These are phyloP conservation scores for Sechiopsis laciniata DNA, from an alignment of 306 rosid genomes.

Conservation along the genomic window DNA sequence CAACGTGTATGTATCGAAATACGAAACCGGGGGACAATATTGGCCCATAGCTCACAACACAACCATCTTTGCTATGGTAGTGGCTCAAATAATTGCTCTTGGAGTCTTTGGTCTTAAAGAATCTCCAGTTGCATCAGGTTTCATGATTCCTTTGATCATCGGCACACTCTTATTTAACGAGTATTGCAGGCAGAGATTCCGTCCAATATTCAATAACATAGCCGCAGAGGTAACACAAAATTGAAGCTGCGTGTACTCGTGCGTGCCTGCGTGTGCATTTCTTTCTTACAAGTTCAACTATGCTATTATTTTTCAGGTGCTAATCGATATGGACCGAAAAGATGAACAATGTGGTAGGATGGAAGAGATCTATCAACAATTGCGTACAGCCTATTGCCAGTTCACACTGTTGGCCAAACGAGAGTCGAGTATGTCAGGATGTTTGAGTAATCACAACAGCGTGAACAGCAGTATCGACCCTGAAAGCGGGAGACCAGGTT, in stretches of 20 bases:
- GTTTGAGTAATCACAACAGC: constrained; percentile 27
- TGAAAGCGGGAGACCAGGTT: constrained; percentile 46
- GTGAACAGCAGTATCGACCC: constrained; percentile 19
- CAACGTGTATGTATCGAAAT: constrained; percentile 65
- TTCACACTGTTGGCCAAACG: constrained; percentile 24
- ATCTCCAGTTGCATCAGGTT: constrained; percentile 65
- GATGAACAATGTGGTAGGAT: constrained; percentile 52
- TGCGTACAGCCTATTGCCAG: constrained; percentile 62
- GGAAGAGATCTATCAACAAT: constrained; percentile 48
- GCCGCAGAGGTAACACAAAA: constrained; percentile 64
- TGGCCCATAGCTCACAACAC: constrained; percentile 85
- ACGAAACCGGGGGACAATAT: constrained; percentile 62
- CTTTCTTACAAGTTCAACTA: constrained; percentile 10
- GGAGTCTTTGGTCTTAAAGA: constrained; percentile 75
- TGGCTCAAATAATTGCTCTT: constrained; percentile 71
- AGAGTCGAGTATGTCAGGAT: constrained; percentile 27
- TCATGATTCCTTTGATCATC: constrained; percentile 67
- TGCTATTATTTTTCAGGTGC: constrained; percentile 40
- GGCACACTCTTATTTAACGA: constrained; percentile 65
- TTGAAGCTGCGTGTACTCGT: neutral
- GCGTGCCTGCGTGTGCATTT: neutral
- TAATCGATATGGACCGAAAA: constrained; percentile 73
- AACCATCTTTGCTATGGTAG: constrained; percentile 51
- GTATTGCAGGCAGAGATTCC: constrained; percentile 78
- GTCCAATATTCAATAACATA: constrained; percentile 46